Conservation (phyloP, 176 grass and related monocot genomes). For the Triticum timopheevii region DNA sequence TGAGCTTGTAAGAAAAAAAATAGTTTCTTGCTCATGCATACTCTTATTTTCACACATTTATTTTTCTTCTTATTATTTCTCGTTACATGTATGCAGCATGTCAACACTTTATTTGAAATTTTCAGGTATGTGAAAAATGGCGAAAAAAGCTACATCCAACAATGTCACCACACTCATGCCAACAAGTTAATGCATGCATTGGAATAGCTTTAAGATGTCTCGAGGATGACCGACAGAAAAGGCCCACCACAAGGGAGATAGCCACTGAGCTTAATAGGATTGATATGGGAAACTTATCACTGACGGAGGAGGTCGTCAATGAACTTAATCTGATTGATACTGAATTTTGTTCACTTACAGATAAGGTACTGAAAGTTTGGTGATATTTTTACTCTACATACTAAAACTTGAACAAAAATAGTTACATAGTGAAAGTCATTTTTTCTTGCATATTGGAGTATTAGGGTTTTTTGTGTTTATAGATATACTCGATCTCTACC, state of each 20-base stretch:
- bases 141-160: not conserved
- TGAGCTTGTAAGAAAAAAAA: too few species aligned
- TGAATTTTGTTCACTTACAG: not conserved
- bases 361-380: not conserved
- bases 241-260: not conserved
- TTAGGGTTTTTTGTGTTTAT: too few species aligned
- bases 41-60: too few species aligned
- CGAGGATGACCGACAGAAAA: not conserved
- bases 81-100: not conserved
- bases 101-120: not conserved
- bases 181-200: too few species aligned
- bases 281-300: not conserved
- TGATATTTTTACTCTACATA: not conserved
- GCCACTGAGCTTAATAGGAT: not conserved
- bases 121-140: not conserved
- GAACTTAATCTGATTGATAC: not conserved
- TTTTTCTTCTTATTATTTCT: not conserved
- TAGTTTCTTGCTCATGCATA: too few species aligned
- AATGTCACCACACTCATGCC: too few species aligned
- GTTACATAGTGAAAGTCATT: not conserved
- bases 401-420: not conserved
- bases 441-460: too few species aligned
- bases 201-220: not conserved
- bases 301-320: not conserved
- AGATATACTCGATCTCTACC: too few species aligned